A percentile compares a stretch with the other conserved stretches of the same genome.
Evolutionary conservation across 2,329 filamentous ascomycete species (phyloP).

Genomic region (Zymoseptoria pseudotritici): DNA sequence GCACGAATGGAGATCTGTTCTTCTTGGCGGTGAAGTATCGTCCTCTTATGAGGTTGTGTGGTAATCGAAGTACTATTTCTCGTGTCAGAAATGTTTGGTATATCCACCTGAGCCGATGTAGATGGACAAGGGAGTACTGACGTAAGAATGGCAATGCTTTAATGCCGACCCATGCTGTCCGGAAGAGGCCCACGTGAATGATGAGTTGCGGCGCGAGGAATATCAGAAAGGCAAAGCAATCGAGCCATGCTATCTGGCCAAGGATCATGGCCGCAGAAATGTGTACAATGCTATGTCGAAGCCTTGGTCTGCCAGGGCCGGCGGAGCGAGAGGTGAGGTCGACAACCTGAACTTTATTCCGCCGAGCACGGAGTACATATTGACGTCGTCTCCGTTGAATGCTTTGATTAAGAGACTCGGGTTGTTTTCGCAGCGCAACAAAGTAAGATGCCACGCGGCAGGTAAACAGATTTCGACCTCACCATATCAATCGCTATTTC

Average conservation of each 20-base stretch:
- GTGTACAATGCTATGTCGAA: neutral
- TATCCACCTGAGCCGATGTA: neutral
- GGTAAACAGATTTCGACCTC: too few species aligned
- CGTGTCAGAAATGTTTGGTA: neutral
- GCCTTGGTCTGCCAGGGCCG: neutral
- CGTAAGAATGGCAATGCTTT: slow-evolving; percentile 63
- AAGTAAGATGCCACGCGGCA: too few species aligned
- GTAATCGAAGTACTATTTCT: slow-evolving; percentile 46
- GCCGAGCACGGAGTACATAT: neutral
- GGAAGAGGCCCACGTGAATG: slow-evolving; percentile 56
- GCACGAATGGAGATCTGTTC: slow-evolving; percentile 56
- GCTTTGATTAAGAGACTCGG: neutral
- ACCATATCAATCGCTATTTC: too few species aligned
- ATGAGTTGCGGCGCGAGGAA: slow-evolving; percentile 67
- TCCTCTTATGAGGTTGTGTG: slow-evolving; percentile 51
- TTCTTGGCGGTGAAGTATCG: slow-evolving; percentile 44
- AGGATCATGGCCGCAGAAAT: slow-evolving; percentile 54
- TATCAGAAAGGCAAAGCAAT: slow-evolving; percentile 65
- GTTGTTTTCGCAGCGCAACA: too few species aligned
- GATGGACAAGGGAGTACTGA: slow-evolving; percentile 32
- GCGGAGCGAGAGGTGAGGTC: neutral
- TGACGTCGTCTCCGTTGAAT: neutral
- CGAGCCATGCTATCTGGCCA: slow-evolving; percentile 64
- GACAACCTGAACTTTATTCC: neutral
- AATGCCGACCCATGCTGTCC: slow-evolving; percentile 51